Base-by-base conservation (phyloP, 768 basidiomycete species). In the Mycena sanguinolenta region DNA sequence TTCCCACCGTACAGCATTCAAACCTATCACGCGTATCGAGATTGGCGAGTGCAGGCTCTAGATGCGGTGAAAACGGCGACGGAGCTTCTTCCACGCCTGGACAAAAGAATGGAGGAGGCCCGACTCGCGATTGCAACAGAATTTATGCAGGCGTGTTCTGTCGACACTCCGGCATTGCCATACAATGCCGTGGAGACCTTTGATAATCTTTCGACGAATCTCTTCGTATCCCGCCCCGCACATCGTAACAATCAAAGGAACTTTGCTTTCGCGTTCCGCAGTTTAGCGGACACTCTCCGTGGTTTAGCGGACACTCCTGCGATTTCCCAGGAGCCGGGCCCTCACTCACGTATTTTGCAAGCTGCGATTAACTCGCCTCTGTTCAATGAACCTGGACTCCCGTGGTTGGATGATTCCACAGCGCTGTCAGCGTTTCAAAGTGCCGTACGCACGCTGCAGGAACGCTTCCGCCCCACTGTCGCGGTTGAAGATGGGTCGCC, bases 401-500 rank as follows among this genome's bases (percentile, higher is more conserved):
- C 72, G 23, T 73, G 72, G 72, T 39, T 73, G 53, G 39, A 63
- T 39, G 69, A 73, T 57, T 25, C 44, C 6, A 10, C 50, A n/a
- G 54, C 72, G 25, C 19, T 66, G 10, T 10, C 21, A 25, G 42
- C 60, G 30, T 32, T 65, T 7, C 54, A 58, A 34, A 36, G 19
- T 30, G 50, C 72, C 9, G 16, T 67, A 8, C 12, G 17, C 23
- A 55, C 36, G 25, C 9, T 70, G n/a, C 62, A 55, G 38, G 58
- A 32, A 13, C 49, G 36, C n/a, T n/a, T 10, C 39, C 39, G 58
- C 42, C 46, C 39, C 23, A 34, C 38, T 21, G 34, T 67, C 25
- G 46, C 54, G 49, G 61, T 65, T 7, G 28, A 21, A 42, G 44
- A n/a, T 36, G 44, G 30, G 32, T 21, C 27, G 49, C 8, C 44